Evolutionary conservation across 1,139 yeast genomes (phyloP).

Genomic region (Meyerozyma guilliermondii): DNA sequence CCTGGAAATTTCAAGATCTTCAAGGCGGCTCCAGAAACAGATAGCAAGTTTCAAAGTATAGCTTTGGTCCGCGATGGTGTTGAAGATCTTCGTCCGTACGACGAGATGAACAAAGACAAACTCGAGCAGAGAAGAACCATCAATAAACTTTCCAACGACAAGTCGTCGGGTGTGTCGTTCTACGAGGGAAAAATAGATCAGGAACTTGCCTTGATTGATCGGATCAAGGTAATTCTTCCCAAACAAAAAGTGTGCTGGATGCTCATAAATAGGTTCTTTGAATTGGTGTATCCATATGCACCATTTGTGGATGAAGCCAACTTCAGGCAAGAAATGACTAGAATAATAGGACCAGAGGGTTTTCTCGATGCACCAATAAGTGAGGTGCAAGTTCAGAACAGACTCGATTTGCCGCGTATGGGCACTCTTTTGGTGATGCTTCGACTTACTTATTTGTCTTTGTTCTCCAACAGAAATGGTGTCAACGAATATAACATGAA

Average conservation of each 20-base stretch:
- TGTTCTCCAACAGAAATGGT: slow-evolving; percentile 26
- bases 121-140: slow-evolving; percentile 19
- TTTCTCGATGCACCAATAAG: slow-evolving; percentile 14
- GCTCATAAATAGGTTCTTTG: slow-evolving; percentile 41
- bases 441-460: slow-evolving; percentile 25
- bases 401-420: slow-evolving; percentile 28
- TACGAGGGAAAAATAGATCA: slow-evolving; percentile 30
- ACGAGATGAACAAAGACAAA: slow-evolving; percentile 19
- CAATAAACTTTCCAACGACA: slow-evolving; percentile 14
- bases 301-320: slow-evolving; percentile 45
- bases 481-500: slow-evolving; percentile 24
- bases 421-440: slow-evolving; percentile 25
- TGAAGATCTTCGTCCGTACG: slow-evolving; percentile 17
- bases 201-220: slow-evolving; percentile 22
- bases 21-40: background rate
- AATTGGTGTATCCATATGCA: slow-evolving; percentile 36
- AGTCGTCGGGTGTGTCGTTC: slow-evolving; percentile 23
- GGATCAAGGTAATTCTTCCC: slow-evolving; percentile 41
- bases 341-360: slow-evolving; percentile 21
- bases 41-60: slow-evolving; percentile 7
- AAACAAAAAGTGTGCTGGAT: slow-evolving; percentile 39
- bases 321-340: slow-evolving; percentile 14
- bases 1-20: background rate
- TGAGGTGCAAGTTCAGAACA: slow-evolving; percentile 19
- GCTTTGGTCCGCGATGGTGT: slow-evolving; percentile 17